Percentiles rank a stretch among this genome's conserved stretches.
Conservation (phyloP, 192 early-diverging fungal genomes). For the Globomyces pollinis-pini region DNA sequence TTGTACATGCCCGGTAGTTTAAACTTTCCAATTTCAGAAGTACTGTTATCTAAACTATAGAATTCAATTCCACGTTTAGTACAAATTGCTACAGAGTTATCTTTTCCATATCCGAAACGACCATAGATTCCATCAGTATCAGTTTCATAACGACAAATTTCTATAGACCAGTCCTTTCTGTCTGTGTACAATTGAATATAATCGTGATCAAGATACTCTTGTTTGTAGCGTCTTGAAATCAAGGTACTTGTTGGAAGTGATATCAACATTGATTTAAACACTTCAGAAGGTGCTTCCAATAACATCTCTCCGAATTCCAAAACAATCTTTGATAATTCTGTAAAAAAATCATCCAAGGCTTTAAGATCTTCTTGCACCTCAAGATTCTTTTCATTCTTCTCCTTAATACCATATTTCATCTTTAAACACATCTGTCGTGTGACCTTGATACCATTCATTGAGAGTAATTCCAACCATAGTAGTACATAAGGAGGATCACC, state of each 20-base stretch:
- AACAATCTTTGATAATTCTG: background rate
- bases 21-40: too few species aligned
- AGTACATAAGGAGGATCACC: background rate
- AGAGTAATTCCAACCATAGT: background rate
- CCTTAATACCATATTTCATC: too few species aligned
- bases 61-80: too few species aligned
- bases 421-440: too few species aligned
- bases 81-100: background rate
- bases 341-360: background rate
- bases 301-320: background rate
- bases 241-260: background rate
- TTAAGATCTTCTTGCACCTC: too few species aligned
- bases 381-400: too few species aligned
- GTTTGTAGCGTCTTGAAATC: background rate
- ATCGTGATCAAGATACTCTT: background rate
- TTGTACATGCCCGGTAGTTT: too few species aligned
- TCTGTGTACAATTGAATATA: background rate
- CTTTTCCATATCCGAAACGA: background rate
- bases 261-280: background rate
- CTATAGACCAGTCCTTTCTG: background rate
- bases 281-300: background rate
- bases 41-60: too few species aligned
- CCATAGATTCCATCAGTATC: background rate
- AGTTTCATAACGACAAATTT: background rate
- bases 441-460: background rate